Evolutionary conservation across 2,329 filamentous ascomycete genomes (phyloP).

Genomic region (Hymenotorrendiella dingleyae): DNA sequence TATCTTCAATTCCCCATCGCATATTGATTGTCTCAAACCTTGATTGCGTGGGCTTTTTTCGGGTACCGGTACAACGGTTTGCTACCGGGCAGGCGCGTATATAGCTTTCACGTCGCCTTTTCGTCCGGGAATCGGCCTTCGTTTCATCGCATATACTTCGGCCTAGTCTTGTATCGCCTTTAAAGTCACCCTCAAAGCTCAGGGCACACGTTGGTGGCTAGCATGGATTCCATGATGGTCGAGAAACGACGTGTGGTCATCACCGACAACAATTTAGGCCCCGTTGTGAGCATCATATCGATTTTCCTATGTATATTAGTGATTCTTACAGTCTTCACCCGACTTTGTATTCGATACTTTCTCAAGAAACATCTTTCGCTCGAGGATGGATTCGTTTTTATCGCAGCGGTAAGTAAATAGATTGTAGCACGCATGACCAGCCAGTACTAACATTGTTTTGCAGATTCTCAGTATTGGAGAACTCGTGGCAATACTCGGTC

Average conservation of each 20-base stretch:
- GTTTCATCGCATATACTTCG: not conserved
- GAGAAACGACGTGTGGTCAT: constrained; percentile 3
- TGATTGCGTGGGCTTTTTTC: no score
- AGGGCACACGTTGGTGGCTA: not conserved
- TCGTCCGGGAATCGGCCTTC: not conserved
- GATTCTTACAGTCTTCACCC: constrained; percentile 1
- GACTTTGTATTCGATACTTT: constrained; percentile 4
- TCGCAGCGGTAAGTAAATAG: constrained; percentile 1
- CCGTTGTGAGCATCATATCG: constrained; percentile 2
- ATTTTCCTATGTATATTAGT: constrained; percentile 1
- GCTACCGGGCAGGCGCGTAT: no score
- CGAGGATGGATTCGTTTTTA: not conserved
- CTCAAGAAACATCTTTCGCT: constrained; percentile 1
- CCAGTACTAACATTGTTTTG: not conserved
- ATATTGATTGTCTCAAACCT: no score
- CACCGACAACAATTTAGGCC: constrained; percentile 1
- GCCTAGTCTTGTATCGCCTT: not conserved
- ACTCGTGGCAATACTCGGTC: not conserved
- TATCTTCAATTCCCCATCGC: no score
- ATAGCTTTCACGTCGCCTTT: no score
- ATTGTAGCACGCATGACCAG: no score
- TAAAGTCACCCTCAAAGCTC: not conserved
- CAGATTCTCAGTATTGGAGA: constrained; percentile 2
- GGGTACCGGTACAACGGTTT: no score
- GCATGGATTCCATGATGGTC: not conserved